Evolutionary conservation across 2,329 filamentous ascomycete species (phyloP).

Genomic region (Colletotrichum somersetense): DNA sequence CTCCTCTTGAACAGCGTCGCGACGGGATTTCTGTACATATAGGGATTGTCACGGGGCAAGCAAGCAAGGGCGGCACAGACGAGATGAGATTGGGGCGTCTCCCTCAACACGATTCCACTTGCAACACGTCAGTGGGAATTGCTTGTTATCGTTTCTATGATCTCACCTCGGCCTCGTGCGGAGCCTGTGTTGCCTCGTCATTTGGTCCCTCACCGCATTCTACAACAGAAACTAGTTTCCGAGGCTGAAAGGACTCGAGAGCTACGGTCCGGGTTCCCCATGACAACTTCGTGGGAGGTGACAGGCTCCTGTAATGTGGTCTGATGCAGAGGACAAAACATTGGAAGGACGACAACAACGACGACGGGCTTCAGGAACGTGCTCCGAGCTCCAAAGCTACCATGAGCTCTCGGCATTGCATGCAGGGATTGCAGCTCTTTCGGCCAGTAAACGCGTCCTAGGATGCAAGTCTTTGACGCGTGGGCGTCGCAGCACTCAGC

Average conservation of each 20-base stretch:
- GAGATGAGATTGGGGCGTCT: not conserved
- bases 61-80: constrained; percentile 17
- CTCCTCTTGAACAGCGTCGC: not conserved
- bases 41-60: constrained; percentile 1
- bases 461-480: constrained; percentile 38
- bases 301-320: not conserved
- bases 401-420: constrained; percentile 22
- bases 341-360: not conserved
- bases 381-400: constrained; percentile 5
- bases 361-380: constrained; percentile 1
- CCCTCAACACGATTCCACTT: constrained; percentile 26
- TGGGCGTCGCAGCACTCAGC: constrained; percentile 30
- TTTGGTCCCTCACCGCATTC: constrained; percentile 30
- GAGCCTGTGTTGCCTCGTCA: constrained; percentile 17
- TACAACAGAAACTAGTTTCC: constrained; percentile 17
- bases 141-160: not conserved
- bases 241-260: constrained; percentile 15
- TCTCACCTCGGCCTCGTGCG: not conserved
- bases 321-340: not conserved
- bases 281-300: constrained; percentile 24
- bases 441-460: constrained; percentile 17
- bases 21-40: not conserved
- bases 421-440: constrained; percentile 38
- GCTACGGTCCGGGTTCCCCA: constrained; percentile 28
- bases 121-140: not conserved